These are phyloP conservation scores for Nepenthes alata DNA, from an alignment of 179 eudicot genomes.

Conservation along the genomic window DNA sequence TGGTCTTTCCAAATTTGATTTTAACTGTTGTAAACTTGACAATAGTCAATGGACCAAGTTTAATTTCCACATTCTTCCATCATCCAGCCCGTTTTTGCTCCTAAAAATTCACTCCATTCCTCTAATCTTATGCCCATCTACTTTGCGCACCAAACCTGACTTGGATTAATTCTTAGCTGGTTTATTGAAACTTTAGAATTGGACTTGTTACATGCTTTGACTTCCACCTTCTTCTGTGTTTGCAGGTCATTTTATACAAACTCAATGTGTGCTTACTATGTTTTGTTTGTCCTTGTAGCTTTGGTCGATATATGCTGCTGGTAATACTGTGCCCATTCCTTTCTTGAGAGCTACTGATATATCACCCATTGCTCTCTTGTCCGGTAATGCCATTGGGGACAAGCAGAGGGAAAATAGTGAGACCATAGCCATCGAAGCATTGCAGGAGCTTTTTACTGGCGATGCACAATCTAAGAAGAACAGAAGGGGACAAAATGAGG, in stretches of 20 bases:
- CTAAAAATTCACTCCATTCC: too few relatives aligned
- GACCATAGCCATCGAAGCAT: slow-evolving; percentile 65
- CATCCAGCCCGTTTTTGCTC: too few relatives aligned
- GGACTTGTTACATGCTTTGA: too few relatives aligned
- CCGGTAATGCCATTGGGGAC: slow-evolving; percentile 70
- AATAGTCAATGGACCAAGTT: too few relatives aligned
- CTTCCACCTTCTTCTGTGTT: not conserved
- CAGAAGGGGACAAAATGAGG: slow-evolving; percentile 94
- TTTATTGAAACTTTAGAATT: too few relatives aligned
- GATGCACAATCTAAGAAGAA: slow-evolving; percentile 83
- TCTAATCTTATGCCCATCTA: too few relatives aligned
- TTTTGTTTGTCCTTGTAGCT: slow-evolving; percentile 36
- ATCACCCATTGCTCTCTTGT: slow-evolving; percentile 90
- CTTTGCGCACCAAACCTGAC: too few relatives aligned
- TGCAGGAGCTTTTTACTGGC: slow-evolving; percentile 86
- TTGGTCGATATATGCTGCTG: slow-evolving; percentile 96
- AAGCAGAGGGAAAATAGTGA: slow-evolving; percentile 45
- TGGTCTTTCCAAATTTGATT: too few relatives aligned
- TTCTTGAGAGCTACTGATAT: slow-evolving; percentile 93
- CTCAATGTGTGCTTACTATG: slow-evolving; percentile 4
- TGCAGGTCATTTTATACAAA: slow-evolving; percentile 2
- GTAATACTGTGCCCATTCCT: slow-evolving; percentile 96
- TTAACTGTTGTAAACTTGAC: too few relatives aligned
- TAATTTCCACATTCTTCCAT: too few relatives aligned
- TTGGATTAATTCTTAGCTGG: too few relatives aligned